Conservation (phyloP, 768 basidiomycete genomes). For the Phaeotremella fagi region DNA sequence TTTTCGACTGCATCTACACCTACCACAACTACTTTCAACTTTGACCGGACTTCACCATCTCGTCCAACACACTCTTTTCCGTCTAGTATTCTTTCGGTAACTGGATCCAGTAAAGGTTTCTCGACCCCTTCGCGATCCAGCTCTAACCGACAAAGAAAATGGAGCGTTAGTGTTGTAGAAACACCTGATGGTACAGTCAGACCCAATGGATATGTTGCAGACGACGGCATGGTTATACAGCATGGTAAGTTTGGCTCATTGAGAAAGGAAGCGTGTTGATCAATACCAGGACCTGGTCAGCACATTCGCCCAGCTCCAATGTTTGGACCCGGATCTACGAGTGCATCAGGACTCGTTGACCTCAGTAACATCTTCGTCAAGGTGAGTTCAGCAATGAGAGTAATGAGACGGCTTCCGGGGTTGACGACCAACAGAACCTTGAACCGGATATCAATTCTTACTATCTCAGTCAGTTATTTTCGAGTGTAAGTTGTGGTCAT, state of each 20-base stretch:
- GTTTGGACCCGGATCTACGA: constrained; percentile 31
- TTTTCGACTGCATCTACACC: too few species aligned
- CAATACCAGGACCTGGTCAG: constrained; percentile 30
- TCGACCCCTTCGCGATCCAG: background rate
- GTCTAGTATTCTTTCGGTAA: too few species aligned
- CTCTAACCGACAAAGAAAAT: constrained; percentile 9
- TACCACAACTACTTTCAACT: too few species aligned
- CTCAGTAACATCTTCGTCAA: constrained; percentile 39
- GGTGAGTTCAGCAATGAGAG: constrained; percentile 9
- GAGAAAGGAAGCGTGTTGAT: background rate
- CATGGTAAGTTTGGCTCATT: constrained; percentile 21
- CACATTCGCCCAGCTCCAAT: constrained; percentile 34
- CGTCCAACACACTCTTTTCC: too few species aligned
- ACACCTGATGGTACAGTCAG: constrained; percentile 19
- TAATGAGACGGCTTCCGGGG: background rate
- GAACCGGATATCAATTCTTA: constrained; percentile 38
- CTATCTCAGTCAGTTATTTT: constrained; percentile 26
- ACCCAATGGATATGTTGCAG: constrained; percentile 23
- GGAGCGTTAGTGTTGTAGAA: constrained; percentile 26
- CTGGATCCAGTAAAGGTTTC: too few species aligned
- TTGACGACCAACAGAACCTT: constrained; percentile 21
- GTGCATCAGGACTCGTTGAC: constrained; percentile 35
- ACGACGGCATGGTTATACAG: constrained; percentile 32
- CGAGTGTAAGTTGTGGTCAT: constrained; percentile 15
- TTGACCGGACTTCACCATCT: too few species aligned